A percentile compares a stretch with the other conserved stretches of the same genome.
phyloP scores from a whole-genome alignment of 768 basidiomycete species.

The Mycena venus region DNA sequence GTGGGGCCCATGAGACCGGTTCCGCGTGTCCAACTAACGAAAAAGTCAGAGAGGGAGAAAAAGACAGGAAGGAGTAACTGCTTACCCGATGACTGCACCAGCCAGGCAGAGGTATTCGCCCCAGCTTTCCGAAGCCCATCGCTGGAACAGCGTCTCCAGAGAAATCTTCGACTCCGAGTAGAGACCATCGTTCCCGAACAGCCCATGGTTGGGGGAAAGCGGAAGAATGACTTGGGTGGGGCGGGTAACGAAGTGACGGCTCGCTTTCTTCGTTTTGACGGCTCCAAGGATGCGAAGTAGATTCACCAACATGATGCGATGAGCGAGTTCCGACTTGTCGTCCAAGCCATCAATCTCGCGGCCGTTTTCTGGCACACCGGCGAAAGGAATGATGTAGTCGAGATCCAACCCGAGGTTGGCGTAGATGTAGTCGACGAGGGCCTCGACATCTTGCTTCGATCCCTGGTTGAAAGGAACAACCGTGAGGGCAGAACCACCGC shows the following conservation, averaged over 20 bases:
- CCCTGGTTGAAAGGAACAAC: conserved; percentile 99
- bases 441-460: conserved; percentile 98
- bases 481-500: conserved; percentile 95
- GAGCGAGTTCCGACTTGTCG: conserved; percentile 97
- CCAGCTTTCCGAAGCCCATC: conserved; percentile 99
- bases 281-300: conserved; percentile 95
- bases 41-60: conserved; percentile 20
- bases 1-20: conserved; percentile 97
- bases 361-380: conserved; percentile 98
- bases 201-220: conserved; percentile 96
- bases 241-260: conserved; percentile 94
- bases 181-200: conserved; percentile 97
- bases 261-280: conserved; percentile 98
- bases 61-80: conserved; percentile 10
- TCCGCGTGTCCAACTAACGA: conserved; percentile 93
- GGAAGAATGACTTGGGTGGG: conserved; percentile 99
- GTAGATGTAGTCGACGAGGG: conserved; percentile 98
- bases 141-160: conserved; percentile 96
- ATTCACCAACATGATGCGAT: conserved; percentile 99
- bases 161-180: conserved; percentile 99
- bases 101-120: conserved; percentile 98
- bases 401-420: conserved; percentile 94
- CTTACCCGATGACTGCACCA: conserved; percentile 97
- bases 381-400: conserved; percentile 98
- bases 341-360: conserved; percentile 98